phyloP scores from a whole-genome alignment of 768 basidiomycete genomes.

The Cubamyces lactineus region DNA sequence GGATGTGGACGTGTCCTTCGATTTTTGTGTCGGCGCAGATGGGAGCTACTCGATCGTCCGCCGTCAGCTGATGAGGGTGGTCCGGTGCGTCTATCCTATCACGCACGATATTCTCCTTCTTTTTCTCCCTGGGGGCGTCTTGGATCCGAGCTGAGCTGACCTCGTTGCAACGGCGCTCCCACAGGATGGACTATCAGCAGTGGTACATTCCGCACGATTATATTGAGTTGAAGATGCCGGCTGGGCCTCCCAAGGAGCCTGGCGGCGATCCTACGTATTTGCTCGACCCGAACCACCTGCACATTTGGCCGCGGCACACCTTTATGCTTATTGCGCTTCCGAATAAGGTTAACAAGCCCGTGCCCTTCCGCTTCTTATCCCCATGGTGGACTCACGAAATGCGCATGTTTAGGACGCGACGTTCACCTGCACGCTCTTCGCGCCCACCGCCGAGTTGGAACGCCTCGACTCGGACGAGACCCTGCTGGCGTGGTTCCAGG shows the following conservation, averaged over 20 bases:
- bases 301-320: slow-evolving; percentile 98
- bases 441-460: slow-evolving; percentile 78
- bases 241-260: slow-evolving; percentile 55
- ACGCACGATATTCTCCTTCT: slow-evolving; percentile 27
- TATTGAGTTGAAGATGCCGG: slow-evolving; percentile 94
- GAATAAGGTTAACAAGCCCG: slow-evolving; percentile 73
- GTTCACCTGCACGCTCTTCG: slow-evolving; percentile 97
- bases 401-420: slow-evolving; percentile 76
- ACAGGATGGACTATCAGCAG: slow-evolving; percentile 93
- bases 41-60: slow-evolving; percentile 92
- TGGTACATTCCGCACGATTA: slow-evolving; percentile 96
- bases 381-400: slow-evolving; percentile 22
- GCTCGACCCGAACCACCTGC: slow-evolving; percentile 93
- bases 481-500: slow-evolving; percentile 75
- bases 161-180: slow-evolving; percentile 20
- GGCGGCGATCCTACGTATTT: slow-evolving; percentile 70
- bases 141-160: slow-evolving; percentile 8
- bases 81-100: slow-evolving; percentile 62
- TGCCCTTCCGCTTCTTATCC: slow-evolving; percentile 31
- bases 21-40: slow-evolving; percentile 90
- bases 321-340: slow-evolving; percentile 99
- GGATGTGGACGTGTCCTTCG: slow-evolving; percentile 57
- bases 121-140: slow-evolving; percentile 6
- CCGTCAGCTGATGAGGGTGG: slow-evolving; percentile 92
- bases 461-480: slow-evolving; percentile 59